Percentiles rank a stretch among this genome's conserved stretches.
Evolutionary conservation across 2,329 filamentous ascomycete species (phyloP).

Genomic region (Neoascochyta sp.): DNA sequence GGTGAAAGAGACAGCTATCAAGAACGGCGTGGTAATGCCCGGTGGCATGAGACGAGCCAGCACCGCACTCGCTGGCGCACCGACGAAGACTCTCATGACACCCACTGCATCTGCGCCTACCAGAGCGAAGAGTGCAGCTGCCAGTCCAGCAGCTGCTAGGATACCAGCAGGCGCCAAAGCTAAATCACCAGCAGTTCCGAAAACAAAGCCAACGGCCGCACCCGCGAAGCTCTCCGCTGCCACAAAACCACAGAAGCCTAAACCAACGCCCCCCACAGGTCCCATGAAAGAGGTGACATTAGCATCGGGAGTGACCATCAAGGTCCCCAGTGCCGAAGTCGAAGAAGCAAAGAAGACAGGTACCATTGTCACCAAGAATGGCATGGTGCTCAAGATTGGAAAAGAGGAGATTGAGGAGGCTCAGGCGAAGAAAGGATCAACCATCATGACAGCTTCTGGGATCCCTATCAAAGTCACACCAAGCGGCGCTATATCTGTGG

Average conservation of each 20-base stretch:
- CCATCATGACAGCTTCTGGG: slow-evolving; percentile 27
- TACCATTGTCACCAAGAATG: slow-evolving; percentile 28
- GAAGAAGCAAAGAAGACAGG: slow-evolving; percentile 32
- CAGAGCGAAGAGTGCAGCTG: slow-evolving; percentile 27
- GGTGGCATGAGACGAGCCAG: slow-evolving; percentile 28
- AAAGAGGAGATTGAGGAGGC: slow-evolving; percentile 34
- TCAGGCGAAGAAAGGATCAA: slow-evolving; percentile 23
- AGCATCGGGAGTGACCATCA: slow-evolving; percentile 33
- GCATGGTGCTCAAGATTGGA: slow-evolving; percentile 28
- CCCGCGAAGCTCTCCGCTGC: slow-evolving; percentile 6
- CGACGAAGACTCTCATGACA: slow-evolving; percentile 19
- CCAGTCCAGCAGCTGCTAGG: slow-evolving; percentile 13
- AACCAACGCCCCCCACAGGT: slow-evolving; percentile 13
- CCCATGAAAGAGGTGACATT: slow-evolving; percentile 31
- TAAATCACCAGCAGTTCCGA: too few species aligned
- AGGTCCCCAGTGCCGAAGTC: slow-evolving; percentile 28
- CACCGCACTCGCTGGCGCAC: slow-evolving; percentile 25
- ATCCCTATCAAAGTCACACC: slow-evolving; percentile 34
- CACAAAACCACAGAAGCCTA: slow-evolving; percentile 11
- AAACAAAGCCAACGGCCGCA: slow-evolving; percentile 6
- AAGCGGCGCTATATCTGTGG: slow-evolving; percentile 21
- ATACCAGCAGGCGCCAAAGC: slow-evolving; percentile 8
- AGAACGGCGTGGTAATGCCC: slow-evolving; percentile 33
- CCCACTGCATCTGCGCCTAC: slow-evolving; percentile 11
- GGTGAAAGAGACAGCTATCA: slow-evolving; percentile 39